A percentile compares a stretch with the other conserved stretches of the same genome.
These are phyloP conservation scores for Bifiguratus adelaidae DNA, from an alignment of 192 early-diverging fungal species.

Conservation along the genomic window DNA sequence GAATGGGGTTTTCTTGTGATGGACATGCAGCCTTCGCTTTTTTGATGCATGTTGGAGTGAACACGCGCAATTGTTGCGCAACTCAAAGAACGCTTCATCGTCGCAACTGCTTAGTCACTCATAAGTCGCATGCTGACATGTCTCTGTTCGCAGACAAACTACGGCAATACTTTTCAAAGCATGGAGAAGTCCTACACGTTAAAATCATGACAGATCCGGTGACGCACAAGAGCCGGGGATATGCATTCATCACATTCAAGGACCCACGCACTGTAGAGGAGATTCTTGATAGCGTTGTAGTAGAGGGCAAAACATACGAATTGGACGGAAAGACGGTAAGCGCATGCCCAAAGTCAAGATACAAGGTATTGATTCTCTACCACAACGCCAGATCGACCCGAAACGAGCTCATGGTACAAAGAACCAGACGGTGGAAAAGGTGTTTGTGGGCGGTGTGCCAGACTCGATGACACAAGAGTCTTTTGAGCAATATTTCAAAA, in stretches of 20 bases:
- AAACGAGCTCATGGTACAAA: conserved; percentile 61
- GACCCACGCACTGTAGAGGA: conserved; percentile 49
- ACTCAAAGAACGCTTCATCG: too few relatives aligned
- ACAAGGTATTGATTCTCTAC: too few relatives aligned
- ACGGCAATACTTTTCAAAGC: conserved; percentile 56
- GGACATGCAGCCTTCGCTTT: too few relatives aligned
- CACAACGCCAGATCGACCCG: conserved; percentile 51
- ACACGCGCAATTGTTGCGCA: too few relatives aligned
- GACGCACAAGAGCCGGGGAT: conserved; percentile 60
- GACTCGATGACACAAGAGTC: conserved; percentile 77
- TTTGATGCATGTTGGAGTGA: too few relatives aligned
- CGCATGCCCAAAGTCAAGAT: too few relatives aligned
- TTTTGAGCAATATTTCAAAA: conserved; percentile 76
- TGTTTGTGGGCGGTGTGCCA: conserved; percentile 88
- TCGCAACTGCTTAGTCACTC: too few relatives aligned
- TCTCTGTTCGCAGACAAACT: too few relatives aligned
- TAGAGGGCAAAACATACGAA: conserved; percentile 53
- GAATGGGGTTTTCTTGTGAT: too few relatives aligned
- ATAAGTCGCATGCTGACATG: too few relatives aligned
- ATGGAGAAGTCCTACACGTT: conserved; percentile 59
- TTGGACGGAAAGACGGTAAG: conserved; percentile 74
- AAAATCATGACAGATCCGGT: conserved; percentile 65
- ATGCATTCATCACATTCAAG: conserved; percentile 68
- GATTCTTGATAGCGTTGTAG: too few relatives aligned
- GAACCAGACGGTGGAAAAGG: conserved; percentile 73